A percentile compares a stretch with the other conserved stretches of the same genome.
phyloP scores from a whole-genome alignment of 257 asterid species.

The Nicotiana undulata region DNA sequence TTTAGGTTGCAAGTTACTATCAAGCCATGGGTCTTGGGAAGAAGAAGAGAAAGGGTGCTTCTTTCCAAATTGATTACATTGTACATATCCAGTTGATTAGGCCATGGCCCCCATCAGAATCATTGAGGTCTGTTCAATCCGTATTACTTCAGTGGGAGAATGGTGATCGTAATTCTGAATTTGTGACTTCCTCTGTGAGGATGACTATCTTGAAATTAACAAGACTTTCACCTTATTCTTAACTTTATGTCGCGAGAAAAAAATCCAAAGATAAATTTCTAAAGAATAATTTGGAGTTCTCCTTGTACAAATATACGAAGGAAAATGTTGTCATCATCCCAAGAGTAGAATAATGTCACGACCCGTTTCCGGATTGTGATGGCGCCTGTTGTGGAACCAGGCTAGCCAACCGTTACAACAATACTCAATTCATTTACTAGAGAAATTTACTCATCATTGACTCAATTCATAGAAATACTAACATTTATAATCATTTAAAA shows the following conservation, averaged over 20 bases:
- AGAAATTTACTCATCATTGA: no score
- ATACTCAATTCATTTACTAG: no score
- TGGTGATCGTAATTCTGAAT: constrained; percentile 51
- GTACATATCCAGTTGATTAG: constrained; percentile 51
- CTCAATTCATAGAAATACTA: no score
- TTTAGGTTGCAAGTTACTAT: constrained; percentile 6
- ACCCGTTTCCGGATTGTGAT: no score
- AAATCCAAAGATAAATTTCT: constrained; percentile 36
- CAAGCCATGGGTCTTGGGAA: constrained; percentile 80
- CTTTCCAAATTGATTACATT: constrained; percentile 41
- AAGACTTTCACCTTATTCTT: constrained; percentile 55
- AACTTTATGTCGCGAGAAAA: constrained; percentile 40
- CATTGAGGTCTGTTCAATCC: constrained; percentile 57
- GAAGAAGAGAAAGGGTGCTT: constrained; percentile 46
- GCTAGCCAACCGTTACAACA: no score
- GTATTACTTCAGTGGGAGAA: constrained; percentile 82
- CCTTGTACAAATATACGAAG: constrained; percentile 55
- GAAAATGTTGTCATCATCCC: no score
- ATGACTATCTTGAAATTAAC: constrained; percentile 43
- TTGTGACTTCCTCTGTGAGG: constrained; percentile 56
- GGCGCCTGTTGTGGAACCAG: no score
- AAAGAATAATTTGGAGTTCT: constrained; percentile 65
- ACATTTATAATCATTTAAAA: no score
- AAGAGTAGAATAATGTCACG: no score
- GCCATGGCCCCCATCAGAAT: constrained; percentile 87